phyloP scores from a whole-genome alignment of 2,329 filamentous ascomycete species.

The Pyricularia grisea region DNA sequence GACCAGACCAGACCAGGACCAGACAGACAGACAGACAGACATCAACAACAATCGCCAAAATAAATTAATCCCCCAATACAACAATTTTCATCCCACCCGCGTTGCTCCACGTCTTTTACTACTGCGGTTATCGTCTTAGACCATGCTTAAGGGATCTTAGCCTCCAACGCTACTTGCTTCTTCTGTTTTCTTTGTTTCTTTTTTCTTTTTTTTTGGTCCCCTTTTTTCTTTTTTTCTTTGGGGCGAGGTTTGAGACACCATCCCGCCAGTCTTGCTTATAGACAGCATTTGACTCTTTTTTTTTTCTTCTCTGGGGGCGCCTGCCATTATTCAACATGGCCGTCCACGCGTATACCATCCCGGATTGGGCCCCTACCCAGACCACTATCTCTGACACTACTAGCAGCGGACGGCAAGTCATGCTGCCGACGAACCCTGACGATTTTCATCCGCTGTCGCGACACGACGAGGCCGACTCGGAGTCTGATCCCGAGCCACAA shows the following conservation, averaged over 20 bases:
- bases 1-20: background rate
- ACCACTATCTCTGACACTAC: constrained; percentile 30
- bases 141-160: background rate
- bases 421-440: constrained; percentile 3
- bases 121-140: background rate
- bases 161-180: background rate
- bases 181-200: background rate
- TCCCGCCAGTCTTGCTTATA: background rate
- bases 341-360: constrained; percentile 24
- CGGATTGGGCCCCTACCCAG: constrained; percentile 31
- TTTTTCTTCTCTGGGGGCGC: no score
- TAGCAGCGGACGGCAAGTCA: background rate
- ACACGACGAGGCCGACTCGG: constrained; percentile 1
- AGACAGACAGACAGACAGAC: background rate
- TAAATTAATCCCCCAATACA: background rate
- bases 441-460: background rate
- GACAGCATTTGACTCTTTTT: background rate
- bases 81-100: background rate
- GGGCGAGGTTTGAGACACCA: background rate
- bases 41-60: background rate
- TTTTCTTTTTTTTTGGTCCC: background rate
- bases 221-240: background rate
- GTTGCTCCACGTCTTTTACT: background rate
- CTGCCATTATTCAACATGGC: background rate
- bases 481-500: constrained; percentile 6